A percentile compares a stretch with the other conserved stretches of the same genome.
Evolutionary conservation across 768 basidiomycete genomes (phyloP).

Genomic region (Naematelia aurantialba): DNA sequence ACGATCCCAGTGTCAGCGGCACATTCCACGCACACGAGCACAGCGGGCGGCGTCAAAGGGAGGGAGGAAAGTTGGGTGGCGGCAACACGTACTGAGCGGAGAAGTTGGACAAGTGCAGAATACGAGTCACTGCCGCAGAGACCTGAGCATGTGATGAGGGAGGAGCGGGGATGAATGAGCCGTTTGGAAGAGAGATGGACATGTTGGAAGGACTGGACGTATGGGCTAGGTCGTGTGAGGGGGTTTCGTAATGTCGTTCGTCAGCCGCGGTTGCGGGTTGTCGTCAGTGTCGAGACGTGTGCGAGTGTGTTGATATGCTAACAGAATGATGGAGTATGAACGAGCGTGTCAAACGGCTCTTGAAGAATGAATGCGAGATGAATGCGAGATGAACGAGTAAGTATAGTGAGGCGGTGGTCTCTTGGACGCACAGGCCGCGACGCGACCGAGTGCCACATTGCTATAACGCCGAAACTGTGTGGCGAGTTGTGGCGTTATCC

Average conservation of each 20-base stretch:
- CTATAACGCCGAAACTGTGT: neutral
- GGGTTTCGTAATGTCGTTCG: neutral
- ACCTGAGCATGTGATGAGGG: constrained; percentile 51
- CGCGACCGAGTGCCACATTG: constrained; percentile 53
- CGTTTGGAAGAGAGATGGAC: constrained; percentile 48
- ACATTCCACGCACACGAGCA: neutral
- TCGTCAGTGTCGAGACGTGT: neutral
- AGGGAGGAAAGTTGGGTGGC: neutral
- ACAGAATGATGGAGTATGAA: neutral
- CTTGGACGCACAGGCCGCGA: too few relatives aligned
- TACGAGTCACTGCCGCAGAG: constrained; percentile 92
- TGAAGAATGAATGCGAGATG: neutral
- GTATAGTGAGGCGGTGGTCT: too few relatives aligned
- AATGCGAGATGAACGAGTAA: neutral
- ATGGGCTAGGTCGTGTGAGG: neutral
- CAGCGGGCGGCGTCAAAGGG: neutral
- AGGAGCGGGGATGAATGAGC: constrained; percentile 40
- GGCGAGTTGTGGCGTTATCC: neutral
- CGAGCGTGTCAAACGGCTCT: constrained; percentile 20
- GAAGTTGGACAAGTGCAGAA: constrained; percentile 88
- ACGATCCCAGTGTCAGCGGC: constrained; percentile 9
- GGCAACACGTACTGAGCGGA: constrained; percentile 61
- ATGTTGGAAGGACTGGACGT: constrained; percentile 12
- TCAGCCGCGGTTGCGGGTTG: neutral
- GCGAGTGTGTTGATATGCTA: constrained; percentile 9